Evolutionary conservation across 345 rosid genomes (phyloP).

Genomic region (Hirschfeldia incana): DNA sequence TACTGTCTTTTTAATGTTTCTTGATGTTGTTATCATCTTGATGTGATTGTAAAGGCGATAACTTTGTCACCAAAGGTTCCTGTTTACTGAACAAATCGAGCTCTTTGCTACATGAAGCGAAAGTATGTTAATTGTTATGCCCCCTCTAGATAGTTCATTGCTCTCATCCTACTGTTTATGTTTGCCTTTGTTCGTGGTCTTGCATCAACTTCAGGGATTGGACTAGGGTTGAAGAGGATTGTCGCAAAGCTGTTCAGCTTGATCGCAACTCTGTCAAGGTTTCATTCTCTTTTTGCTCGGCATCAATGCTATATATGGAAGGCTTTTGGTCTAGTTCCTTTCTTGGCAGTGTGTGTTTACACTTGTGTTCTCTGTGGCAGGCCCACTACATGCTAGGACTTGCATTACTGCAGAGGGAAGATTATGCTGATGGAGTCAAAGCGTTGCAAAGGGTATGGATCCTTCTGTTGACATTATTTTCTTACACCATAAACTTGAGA

Average conservation of each 20-base stretch:
- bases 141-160: background rate
- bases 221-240: slow-evolving; percentile 80
- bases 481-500: background rate
- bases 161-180: background rate
- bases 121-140: slow-evolving; percentile 48
- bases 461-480: background rate
- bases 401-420: slow-evolving; percentile 58
- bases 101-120: slow-evolving; percentile 78
- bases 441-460: slow-evolving; percentile 67
- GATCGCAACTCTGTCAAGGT: slow-evolving; percentile 73
- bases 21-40: background rate
- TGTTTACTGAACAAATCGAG: slow-evolving; percentile 91
- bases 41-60: slow-evolving; percentile 59
- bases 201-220: slow-evolving; percentile 60
- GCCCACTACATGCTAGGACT: slow-evolving; percentile 88
- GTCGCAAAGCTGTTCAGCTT: slow-evolving; percentile 73
- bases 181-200: slow-evolving; percentile 11
- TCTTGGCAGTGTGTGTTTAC: background rate
- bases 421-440: slow-evolving; percentile 60
- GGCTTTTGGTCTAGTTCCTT: background rate
- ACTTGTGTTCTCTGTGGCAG: slow-evolving; percentile 44
- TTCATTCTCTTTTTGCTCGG: slow-evolving; percentile 1
- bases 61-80: slow-evolving; percentile 81
- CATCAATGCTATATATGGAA: background rate
- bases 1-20: background rate